These are phyloP conservation scores for Thymus quinquecostatus DNA, from an alignment of 257 asterid species.

Conservation along the genomic window DNA sequence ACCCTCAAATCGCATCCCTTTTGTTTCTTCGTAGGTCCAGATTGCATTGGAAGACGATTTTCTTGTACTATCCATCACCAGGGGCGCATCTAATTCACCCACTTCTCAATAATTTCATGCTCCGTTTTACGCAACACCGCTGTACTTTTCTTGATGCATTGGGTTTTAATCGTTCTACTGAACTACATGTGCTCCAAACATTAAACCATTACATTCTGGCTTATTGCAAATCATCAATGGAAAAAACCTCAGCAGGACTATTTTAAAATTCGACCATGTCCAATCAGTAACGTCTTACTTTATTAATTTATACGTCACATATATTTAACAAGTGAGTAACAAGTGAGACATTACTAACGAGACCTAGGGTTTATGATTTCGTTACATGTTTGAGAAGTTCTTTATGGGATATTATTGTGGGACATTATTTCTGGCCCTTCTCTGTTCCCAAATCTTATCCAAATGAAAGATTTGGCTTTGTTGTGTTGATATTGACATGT, in stretches of 20 bases:
- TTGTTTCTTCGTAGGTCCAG: constrained; percentile 23
- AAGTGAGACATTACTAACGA: too few species aligned
- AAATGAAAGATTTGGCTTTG: constrained; percentile 8
- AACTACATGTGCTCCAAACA: constrained; percentile 22
- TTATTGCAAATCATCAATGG: constrained; percentile 11
- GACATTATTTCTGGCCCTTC: constrained; percentile 25
- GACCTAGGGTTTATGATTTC: too few species aligned
- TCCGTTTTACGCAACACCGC: constrained; percentile 28
- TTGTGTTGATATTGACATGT: constrained; percentile 3
- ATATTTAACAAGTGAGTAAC: too few species aligned
- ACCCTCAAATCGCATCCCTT: not conserved
- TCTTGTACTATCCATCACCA: not conserved
- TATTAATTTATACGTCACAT: too few species aligned
- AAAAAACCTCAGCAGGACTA: constrained; percentile 6
- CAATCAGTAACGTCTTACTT: too few species aligned
- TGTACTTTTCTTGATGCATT: constrained; percentile 25
- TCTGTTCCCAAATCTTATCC: not conserved
- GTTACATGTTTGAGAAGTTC: not conserved
- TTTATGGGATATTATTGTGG: not conserved
- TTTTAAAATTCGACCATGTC: not conserved
- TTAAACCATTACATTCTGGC: constrained; percentile 3
- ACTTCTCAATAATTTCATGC: constrained; percentile 28
- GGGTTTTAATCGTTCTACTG: constrained; percentile 16
- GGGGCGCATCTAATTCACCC: constrained; percentile 15
- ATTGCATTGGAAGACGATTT: constrained; percentile 14